Conservation (phyloP, 1,284 basidiomycete genomes). For the Leucoagaricus sp. region DNA sequence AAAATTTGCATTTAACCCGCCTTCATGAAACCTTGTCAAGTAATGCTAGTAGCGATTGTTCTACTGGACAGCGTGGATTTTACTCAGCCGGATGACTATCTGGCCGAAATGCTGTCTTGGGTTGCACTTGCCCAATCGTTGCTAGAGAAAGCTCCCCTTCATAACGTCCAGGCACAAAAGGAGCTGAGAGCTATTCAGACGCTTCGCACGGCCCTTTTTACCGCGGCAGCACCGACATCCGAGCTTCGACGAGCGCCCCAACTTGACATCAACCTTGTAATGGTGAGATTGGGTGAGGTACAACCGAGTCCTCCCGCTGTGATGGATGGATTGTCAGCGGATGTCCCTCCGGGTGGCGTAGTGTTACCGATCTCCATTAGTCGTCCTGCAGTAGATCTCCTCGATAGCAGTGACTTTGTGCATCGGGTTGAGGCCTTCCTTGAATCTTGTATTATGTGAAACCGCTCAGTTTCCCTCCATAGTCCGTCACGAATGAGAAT, state of each 20-base stretch:
- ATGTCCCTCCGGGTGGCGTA: not conserved
- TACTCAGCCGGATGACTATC: not conserved
- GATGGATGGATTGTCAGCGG: not conserved
- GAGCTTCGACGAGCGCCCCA: not conserved
- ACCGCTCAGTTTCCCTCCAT: not conserved
- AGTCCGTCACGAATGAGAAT: not conserved
- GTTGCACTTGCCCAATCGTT: not conserved
- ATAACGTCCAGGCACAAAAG: constrained; percentile 4
- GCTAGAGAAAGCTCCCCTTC: not conserved
- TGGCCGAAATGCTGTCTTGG: not conserved
- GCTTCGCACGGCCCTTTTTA: not conserved
- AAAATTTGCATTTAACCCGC: not conserved
- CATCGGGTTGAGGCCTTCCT: constrained; percentile 3
- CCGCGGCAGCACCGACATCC: not conserved
- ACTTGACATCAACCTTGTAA: not conserved
- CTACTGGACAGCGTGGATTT: not conserved
- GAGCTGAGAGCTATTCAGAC: not conserved
- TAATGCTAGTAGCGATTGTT: not conserved
- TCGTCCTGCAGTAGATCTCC: not conserved
- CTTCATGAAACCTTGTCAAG: not conserved
- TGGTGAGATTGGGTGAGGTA: not conserved
- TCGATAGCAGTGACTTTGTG: not conserved
- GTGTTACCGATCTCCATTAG: not conserved
- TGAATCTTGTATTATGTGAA: too few species aligned
- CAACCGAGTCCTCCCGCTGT: not conserved